Evolutionary conservation across 768 basidiomycete genomes (phyloP).

Genomic region (Lactarius deliciosus): DNA sequence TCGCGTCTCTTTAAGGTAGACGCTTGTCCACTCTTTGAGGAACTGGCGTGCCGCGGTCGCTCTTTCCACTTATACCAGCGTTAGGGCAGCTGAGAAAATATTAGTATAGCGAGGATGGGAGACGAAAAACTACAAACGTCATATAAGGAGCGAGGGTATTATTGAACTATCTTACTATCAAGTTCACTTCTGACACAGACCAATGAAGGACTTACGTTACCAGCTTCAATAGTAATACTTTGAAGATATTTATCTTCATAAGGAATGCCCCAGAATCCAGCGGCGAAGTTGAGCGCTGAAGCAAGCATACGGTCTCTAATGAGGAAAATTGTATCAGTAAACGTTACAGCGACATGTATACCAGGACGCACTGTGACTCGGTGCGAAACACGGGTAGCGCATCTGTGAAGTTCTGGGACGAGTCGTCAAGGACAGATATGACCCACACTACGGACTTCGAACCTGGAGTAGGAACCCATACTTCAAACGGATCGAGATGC

Average conservation of each 20-base stretch:
- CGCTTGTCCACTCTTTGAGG: slow-evolving; percentile 60
- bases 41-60: slow-evolving; percentile 59
- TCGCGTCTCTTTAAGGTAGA: slow-evolving; percentile 69
- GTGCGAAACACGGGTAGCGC: slow-evolving; percentile 53
- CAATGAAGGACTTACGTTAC: slow-evolving; percentile 36
- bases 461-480: slow-evolving; percentile 45
- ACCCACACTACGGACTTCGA: slow-evolving; percentile 7
- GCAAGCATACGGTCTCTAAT: slow-evolving; percentile 50
- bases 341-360: background rate
- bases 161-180: slow-evolving; percentile 41
- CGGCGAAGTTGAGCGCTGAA: slow-evolving; percentile 52
- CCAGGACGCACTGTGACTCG: slow-evolving; percentile 43
- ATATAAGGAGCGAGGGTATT: slow-evolving; percentile 82
- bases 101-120: slow-evolving; percentile 6
- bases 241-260: slow-evolving; percentile 46
- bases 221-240: slow-evolving; percentile 43
- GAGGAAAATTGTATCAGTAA: background rate
- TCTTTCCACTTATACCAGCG: slow-evolving; percentile 45
- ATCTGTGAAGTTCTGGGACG: slow-evolving; percentile 40
- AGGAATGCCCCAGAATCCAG: slow-evolving; percentile 53
- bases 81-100: slow-evolving; percentile 57
- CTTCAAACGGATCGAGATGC: slow-evolving; percentile 45
- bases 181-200: slow-evolving; percentile 1
- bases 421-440: slow-evolving; percentile 33
- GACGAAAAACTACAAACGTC: slow-evolving; percentile 45